Conservation (phyloP, 441 rosid species). For the Pelargonium citronellum region DNA sequence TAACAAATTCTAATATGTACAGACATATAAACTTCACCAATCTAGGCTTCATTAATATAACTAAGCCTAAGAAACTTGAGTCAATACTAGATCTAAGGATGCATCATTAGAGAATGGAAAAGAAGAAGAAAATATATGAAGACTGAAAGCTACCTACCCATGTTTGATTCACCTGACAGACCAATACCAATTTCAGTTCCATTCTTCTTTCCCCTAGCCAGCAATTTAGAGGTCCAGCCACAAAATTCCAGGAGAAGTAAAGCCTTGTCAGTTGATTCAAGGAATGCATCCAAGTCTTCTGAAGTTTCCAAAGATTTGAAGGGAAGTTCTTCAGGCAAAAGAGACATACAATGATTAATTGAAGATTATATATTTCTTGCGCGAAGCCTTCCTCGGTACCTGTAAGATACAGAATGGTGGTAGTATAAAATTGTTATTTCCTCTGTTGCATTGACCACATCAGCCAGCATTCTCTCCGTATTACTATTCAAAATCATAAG, state of each 20-base stretch:
- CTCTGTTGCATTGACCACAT: constrained; percentile 55
- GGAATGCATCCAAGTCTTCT: constrained; percentile 51
- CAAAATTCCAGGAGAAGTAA: constrained; percentile 67
- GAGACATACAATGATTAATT: constrained; percentile 38
- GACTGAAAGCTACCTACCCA: background rate
- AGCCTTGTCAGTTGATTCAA: constrained; percentile 69
- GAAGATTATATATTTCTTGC: constrained; percentile 52
- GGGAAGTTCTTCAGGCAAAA: constrained; percentile 52
- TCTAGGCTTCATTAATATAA: background rate
- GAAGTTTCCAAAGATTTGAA: constrained; percentile 35
- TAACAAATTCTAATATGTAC: background rate
- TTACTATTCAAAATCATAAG: constrained; percentile 54
- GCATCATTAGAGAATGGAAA: background rate
- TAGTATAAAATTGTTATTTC: constrained; percentile 48
- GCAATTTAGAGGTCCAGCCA: constrained; percentile 64
- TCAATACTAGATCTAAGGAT: background rate
- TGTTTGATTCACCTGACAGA: constrained; percentile 12
- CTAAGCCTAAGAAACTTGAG: background rate
- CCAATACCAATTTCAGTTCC: constrained; percentile 36
- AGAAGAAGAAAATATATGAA: background rate
- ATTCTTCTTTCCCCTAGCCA: constrained; percentile 36
- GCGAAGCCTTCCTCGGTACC: constrained; percentile 60
- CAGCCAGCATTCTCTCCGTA: constrained; percentile 55
- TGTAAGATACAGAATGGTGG: constrained; percentile 59
- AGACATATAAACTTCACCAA: background rate